Percentiles rank a stretch among this genome's conserved stretches.
Evolutionary conservation across 108 stramenopile genomes (phyloP).

Genomic region (Nitzschia palea): DNA sequence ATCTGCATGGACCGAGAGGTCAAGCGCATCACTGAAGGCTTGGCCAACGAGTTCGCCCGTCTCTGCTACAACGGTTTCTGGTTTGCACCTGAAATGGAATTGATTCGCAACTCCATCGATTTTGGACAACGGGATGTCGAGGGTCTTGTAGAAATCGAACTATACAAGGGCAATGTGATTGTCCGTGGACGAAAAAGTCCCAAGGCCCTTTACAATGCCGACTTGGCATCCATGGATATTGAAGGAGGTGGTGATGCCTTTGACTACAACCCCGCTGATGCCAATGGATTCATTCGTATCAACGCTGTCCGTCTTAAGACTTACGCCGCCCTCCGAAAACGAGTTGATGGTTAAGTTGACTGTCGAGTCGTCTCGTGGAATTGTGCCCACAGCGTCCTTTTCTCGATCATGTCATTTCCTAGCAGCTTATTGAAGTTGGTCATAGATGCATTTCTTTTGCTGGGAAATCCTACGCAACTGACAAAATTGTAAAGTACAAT

Average conservation of each 20-base stretch:
- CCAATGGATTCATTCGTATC: constrained; percentile 98
- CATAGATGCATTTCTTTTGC: too few species aligned
- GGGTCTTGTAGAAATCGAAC: constrained; percentile 86
- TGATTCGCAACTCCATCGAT: constrained; percentile 87
- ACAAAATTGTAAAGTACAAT: too few species aligned
- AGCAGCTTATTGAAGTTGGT: not conserved
- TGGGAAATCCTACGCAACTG: too few species aligned
- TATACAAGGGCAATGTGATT: constrained; percentile 97
- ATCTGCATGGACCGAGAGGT: constrained; percentile 98
- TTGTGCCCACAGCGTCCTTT: constrained; percentile 5
- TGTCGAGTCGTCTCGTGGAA: too few species aligned
- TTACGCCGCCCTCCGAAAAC: constrained; percentile 88
- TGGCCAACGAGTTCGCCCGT: constrained; percentile 90
- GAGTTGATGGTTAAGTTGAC: not conserved
- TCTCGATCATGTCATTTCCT: not conserved
- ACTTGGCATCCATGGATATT: constrained; percentile 98
- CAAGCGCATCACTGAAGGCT: constrained; percentile 92
- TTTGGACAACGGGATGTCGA: constrained; percentile 90
- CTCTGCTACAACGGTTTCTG: constrained; percentile 99
- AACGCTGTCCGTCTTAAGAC: constrained; percentile 97
- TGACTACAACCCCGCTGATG: constrained; percentile 98
- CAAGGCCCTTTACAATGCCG: constrained; percentile 94
- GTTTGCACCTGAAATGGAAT: constrained; percentile 99
- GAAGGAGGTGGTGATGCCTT: constrained; percentile 95
- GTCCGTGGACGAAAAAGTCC: constrained; percentile 82